Base-by-base conservation (phyloP, 768 basidiomycete genomes). In the Mycena vulgaris region DNA sequence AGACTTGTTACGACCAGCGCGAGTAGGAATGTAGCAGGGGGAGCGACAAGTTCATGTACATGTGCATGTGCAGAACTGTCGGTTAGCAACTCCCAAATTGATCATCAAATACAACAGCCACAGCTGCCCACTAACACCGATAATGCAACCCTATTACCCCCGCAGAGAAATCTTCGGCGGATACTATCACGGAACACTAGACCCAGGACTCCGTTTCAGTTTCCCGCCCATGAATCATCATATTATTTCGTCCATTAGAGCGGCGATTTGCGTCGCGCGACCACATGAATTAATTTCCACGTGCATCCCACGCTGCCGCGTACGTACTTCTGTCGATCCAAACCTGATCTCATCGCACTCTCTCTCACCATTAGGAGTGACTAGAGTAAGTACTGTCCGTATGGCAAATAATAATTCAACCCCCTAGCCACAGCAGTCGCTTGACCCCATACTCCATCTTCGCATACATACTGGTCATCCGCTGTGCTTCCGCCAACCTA, bases 361-460 rank as follows among this genome's bases (percentile, higher is more conserved):
- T 28, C 40, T n/a, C n/a, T n/a, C n/a, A n/a, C n/a, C n/a, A 42
- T 63, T 39, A 40, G 27, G n/a, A 21, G 17, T 57, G 23, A 33
- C 14, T 52, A 56, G 16, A 23, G 37, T 61, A 60, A 23, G 37
- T 61, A 60, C 1, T 37, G 45, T 67, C 59, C 57, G 48, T 63
- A 51, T 10, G 52, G 23, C 35, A 28, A 14, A 25, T 21, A 31
- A 30, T 48, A 8, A 19, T 28, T 80, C 70, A 94, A 71, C 92
- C 88, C 56, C 95, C 94, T 55, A 97, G 80, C 96, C 96, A 97
- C 68, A 97, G 80, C 77, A 97, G 82, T 72, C 95, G 85, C 86
- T 97, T 98, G 58, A 98, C 86, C 0, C 94, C 95, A 78, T 97
- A 95, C 77, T 98, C 96, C 90, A 97, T 93, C 82, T 96, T 95